Evolutionary conservation across 2,329 filamentous ascomycete species (phyloP).

Genomic region (Colletotrichum godetiae): DNA sequence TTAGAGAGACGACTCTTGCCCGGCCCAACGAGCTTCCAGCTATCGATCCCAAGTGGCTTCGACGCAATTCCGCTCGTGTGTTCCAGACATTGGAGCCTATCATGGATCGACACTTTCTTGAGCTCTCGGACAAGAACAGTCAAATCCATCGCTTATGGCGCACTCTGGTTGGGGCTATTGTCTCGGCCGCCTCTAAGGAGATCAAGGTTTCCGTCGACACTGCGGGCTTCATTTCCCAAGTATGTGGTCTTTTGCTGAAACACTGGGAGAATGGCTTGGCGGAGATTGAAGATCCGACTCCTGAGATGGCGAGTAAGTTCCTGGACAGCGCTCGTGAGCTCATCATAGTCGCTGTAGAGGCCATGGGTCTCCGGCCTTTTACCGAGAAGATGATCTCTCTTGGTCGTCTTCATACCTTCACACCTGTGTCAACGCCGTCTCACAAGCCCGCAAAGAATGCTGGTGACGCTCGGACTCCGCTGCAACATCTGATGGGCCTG

Average conservation of each 20-base stretch:
- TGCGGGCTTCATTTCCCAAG: slow-evolving; percentile 79
- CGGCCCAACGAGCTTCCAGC: slow-evolving; percentile 82
- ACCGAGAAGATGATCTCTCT: slow-evolving; percentile 69
- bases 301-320: slow-evolving; percentile 59
- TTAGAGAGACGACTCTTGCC: slow-evolving; percentile 68
- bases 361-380: slow-evolving; percentile 70
- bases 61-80: slow-evolving; percentile 75
- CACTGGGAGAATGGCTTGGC: slow-evolving; percentile 74
- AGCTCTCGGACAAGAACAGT: slow-evolving; percentile 71
- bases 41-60: slow-evolving; percentile 88
- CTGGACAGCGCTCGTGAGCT: slow-evolving; percentile 65
- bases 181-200: slow-evolving; percentile 82
- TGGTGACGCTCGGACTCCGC: slow-evolving; percentile 65
- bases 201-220: slow-evolving; percentile 89
- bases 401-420: slow-evolving; percentile 65
- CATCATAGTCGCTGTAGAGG: slow-evolving; percentile 59
- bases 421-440: slow-evolving; percentile 74
- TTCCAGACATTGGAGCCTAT: slow-evolving; percentile 71
- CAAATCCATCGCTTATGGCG: slow-evolving; percentile 66
- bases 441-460: slow-evolving; percentile 65
- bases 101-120: slow-evolving; percentile 70
- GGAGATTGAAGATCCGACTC: slow-evolving; percentile 61
- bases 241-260: slow-evolving; percentile 75
- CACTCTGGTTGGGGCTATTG: slow-evolving; percentile 70
- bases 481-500: slow-evolving; percentile 74